These are phyloP conservation scores for Lodderomyces margitis DNA, from an alignment of 1,139 yeast species.

Conservation along the genomic window DNA sequence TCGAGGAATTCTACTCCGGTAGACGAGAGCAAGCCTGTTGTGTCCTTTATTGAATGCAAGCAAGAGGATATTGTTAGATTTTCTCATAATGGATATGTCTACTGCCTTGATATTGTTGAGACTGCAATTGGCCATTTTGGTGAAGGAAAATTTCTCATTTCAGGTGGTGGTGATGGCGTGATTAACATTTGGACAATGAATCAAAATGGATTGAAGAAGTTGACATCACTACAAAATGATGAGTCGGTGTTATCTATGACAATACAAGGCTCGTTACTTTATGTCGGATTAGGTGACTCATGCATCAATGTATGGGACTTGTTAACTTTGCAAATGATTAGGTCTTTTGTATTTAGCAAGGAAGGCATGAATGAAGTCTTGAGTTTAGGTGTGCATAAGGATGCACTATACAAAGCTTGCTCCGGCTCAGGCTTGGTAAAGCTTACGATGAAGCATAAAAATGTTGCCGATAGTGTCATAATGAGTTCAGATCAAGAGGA, in stretches of 20 bases:
- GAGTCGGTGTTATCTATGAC: conserved; percentile 71
- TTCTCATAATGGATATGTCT: conserved; percentile 91
- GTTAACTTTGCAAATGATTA: conserved; percentile 69
- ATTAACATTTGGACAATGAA: conserved; percentile 68
- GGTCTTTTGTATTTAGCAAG: conserved; percentile 47
- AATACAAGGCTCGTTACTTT: conserved; percentile 60
- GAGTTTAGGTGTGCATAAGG: conserved; percentile 46
- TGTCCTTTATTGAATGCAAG: conserved; percentile 62
- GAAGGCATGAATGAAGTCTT: conserved; percentile 38
- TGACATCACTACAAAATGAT: conserved; percentile 57
- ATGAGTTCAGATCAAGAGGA: conserved; percentile 20
- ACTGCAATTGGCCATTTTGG: conserved; percentile 16
- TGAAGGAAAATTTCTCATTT: conserved; percentile 21
- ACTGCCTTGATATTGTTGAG: conserved; percentile 54
- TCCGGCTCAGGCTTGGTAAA: conserved; percentile 54
- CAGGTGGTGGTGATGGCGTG: conserved; percentile 90
- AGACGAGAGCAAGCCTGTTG: background rate
- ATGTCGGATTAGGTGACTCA: conserved; percentile 78
- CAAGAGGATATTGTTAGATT: conserved; percentile 64
- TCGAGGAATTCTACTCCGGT: conserved; percentile 10
- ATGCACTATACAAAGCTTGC: conserved; percentile 56
- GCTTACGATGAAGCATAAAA: conserved; percentile 39
- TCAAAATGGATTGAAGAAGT: conserved; percentile 15
- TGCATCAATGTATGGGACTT: conserved; percentile 80
- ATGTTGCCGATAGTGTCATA: conserved; percentile 10